Base-by-base conservation (phyloP, 441 rosid species). In the Melianthus villosus region DNA sequence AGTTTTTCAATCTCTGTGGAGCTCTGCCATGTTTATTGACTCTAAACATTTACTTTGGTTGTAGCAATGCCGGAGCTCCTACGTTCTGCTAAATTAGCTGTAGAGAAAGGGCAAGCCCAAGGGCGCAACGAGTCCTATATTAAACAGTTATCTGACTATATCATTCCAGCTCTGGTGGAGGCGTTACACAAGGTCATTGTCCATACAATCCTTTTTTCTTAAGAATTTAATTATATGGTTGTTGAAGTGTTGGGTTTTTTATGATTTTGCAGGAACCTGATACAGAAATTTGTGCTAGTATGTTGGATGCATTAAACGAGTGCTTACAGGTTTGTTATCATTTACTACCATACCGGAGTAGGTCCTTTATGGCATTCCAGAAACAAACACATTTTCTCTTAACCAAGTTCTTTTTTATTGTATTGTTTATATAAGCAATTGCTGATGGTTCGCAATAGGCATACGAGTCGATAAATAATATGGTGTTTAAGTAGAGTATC, bases 241-340 rank as follows among this genome's bases (percentile, higher is more conserved):
- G n/a, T n/a, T n/a, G n/a, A n/a, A n/a, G n/a, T n/a, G n/a, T n/a
- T n/a, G n/a, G n/a, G n/a, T n/a, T n/a, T n/a, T n/a, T n/a, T n/a
- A n/a, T n/a, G n/a, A n/a, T n/a, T n/a, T n/a, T 69, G 64, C 82
- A 91, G 98, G 98, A 91, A 66, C 98, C 96, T 38, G 98, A 91
- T 59, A 91, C 85, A 0, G 98, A 91, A 74, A 82, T 91, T 44
- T 70, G 84, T 55, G 94, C 93, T 46, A 91, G 59, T 57, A 91
- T 91, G 96, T 55, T 91, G 75, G 96, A 82, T 49, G 83, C 98
- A 16, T 59, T 91, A 56, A 91, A 91, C 48, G 98, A 91, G 57
- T 91, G 98, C 62, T 26, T 85, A 44, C 98, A 91, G 96, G 98
- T 89, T 53, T 30, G 68, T 41, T 10, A 9, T 38, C 20, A 17